Percentiles rank a stretch among this genome's conserved stretches.
Evolutionary conservation across 2,329 filamentous ascomycete genomes (phyloP).

Genomic region (Penicillium sclerotigenum): DNA sequence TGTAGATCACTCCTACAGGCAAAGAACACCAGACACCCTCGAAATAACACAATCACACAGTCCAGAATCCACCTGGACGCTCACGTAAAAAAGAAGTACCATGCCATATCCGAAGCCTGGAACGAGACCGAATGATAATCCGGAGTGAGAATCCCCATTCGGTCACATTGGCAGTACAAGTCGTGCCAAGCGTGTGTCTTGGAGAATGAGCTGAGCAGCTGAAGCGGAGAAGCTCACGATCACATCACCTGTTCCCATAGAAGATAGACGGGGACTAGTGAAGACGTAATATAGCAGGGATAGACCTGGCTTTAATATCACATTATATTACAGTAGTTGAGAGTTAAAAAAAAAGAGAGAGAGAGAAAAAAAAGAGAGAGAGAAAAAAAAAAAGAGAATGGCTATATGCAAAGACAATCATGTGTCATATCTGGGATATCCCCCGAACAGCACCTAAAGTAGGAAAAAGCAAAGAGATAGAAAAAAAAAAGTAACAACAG

Average conservation of each 20-base stretch:
- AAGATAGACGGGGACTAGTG: background rate
- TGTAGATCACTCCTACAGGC: background rate
- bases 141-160: background rate
- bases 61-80: background rate
- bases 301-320: background rate
- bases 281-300: background rate
- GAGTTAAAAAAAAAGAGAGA: background rate
- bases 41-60: background rate
- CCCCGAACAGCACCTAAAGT: background rate
- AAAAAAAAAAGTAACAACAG: background rate
- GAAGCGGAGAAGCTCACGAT: background rate
- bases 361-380: too few species aligned
- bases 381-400: background rate
- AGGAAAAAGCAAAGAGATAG: background rate
- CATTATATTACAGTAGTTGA: background rate
- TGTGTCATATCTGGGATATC: background rate
- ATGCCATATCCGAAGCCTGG: background rate
- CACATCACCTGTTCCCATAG: background rate
- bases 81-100: background rate
- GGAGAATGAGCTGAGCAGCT: background rate
- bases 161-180: background rate
- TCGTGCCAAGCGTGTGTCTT: background rate
- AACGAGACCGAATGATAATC: background rate
- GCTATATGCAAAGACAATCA: background rate
- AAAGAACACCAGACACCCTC: background rate